Evolutionary conservation across 2,329 filamentous ascomycete species (phyloP).

Genomic region (Coleophoma crateriformis): DNA sequence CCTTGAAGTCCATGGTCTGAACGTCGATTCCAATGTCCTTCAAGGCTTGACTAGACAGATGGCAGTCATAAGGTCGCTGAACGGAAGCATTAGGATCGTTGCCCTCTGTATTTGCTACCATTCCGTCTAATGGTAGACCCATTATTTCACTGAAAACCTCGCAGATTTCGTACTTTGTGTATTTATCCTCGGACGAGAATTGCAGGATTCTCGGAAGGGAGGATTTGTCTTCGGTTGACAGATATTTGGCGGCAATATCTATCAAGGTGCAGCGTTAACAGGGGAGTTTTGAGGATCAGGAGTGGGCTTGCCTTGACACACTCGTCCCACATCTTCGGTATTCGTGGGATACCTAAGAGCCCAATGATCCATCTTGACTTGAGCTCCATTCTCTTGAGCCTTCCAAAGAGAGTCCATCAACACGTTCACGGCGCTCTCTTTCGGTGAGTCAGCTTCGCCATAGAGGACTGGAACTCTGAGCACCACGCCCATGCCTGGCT

Average conservation of each 20-base stretch:
- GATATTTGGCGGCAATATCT: slow-evolving; percentile 70
- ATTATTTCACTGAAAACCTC: slow-evolving; percentile 73
- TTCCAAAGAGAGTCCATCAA: slow-evolving; percentile 74
- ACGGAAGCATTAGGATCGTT: slow-evolving; percentile 67
- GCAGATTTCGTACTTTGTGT: slow-evolving; percentile 89
- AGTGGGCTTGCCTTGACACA: slow-evolving; percentile 55
- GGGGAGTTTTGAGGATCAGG: slow-evolving; percentile 7
- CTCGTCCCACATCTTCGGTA: slow-evolving; percentile 78
- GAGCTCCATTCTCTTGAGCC: slow-evolving; percentile 55
- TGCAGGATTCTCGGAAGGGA: slow-evolving; percentile 68
- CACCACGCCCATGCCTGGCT: slow-evolving; percentile 56
- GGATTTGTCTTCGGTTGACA: slow-evolving; percentile 40
- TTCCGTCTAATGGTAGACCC: slow-evolving; percentile 62
- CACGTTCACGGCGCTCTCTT: slow-evolving; percentile 78
- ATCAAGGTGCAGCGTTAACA: neutral
- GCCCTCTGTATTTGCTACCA: slow-evolving; percentile 65
- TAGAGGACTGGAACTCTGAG: slow-evolving; percentile 82
- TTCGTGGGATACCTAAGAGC: slow-evolving; percentile 81
- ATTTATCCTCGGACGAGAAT: slow-evolving; percentile 79
- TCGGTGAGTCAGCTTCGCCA: slow-evolving; percentile 62
- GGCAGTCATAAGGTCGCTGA: slow-evolving; percentile 81
- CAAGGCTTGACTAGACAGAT: slow-evolving; percentile 72
- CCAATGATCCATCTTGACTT: slow-evolving; percentile 81
- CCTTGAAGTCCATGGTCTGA: slow-evolving; percentile 66
- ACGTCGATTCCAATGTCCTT: slow-evolving; percentile 71